Base-by-base conservation (phyloP, 495 filamentous ascomycete species). In the Lophiotrema nucula region DNA sequence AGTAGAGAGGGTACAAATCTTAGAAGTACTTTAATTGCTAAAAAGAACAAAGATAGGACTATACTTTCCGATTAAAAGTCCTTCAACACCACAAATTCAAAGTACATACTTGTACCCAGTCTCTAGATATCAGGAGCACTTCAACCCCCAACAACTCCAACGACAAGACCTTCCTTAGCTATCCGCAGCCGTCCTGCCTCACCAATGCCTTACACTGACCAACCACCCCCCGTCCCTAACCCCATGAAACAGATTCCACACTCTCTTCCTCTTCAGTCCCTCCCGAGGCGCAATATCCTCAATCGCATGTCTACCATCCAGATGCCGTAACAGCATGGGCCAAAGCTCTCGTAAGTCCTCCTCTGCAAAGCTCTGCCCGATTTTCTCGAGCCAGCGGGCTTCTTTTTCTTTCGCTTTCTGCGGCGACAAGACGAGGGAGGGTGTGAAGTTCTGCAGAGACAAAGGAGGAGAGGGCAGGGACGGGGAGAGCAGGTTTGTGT, bases 231-330 rank as follows among this genome's bases (percentile, higher is more conserved):
- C 61, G 69, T 83, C 79, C 67, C 83, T 80, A 76, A 89, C 82
- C 13, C 69, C 70, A n/a, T 70, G 78, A 45, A 90, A 48, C 58
- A 92, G 71, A 57, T 79, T 81, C 80, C 85, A 88, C 13, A 88
- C 85, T 56, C 85, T 81, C 73, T 92, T 95, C 41, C 91, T 77
- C 75, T 92, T 95, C 73, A 95, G 77, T 10, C 83, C 84, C 74
- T 97, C 91, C 31, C 83, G 78, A 11, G 90, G 78, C 0, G 83
- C 78, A 66, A 97, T 88, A 69, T 92, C 87, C 75, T 98, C 93
- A 35, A 98, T 73, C 4, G 92, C 89, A 69, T 89, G 83, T 41
- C 78, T 77, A 1, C 93, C 93, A 72, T 97, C 92, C 60, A 97
- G 89, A 70, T 96, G 95, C 69, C 87, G 88, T 63, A 86, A 58